Evolutionary conservation across 306 rosid species (phyloP).

Genomic region (Carpinus fangiana): DNA sequence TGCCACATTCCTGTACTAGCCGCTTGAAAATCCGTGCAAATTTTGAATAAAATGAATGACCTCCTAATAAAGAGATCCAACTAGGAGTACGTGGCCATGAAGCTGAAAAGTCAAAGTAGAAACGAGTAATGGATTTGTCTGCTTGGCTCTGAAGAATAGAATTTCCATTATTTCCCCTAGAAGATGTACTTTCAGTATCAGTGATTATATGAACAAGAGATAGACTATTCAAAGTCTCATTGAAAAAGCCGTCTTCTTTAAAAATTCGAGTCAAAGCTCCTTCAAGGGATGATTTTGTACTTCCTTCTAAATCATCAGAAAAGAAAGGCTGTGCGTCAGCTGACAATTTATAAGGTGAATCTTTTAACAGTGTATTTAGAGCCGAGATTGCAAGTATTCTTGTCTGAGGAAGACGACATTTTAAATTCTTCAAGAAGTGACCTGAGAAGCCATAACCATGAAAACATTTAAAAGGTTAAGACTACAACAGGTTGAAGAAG

Average conservation of each 20-base stretch:
- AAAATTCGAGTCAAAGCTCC: constrained; percentile 78
- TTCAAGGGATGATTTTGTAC: constrained; percentile 80
- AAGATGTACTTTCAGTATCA: constrained; percentile 65
- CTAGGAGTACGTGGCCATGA: constrained; percentile 99
- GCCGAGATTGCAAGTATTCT: constrained; percentile 97
- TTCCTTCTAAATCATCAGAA: constrained; percentile 48
- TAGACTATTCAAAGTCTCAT: constrained; percentile 86
- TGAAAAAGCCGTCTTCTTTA: constrained; percentile 90
- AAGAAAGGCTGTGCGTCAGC: constrained; percentile 41
- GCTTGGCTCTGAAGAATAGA: constrained; percentile 91
- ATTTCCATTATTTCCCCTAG: constrained; percentile 76
- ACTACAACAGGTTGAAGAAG: background rate
- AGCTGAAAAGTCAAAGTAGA: constrained; percentile 92
- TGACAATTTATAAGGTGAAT: constrained; percentile 89
- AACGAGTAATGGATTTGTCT: constrained; percentile 91
- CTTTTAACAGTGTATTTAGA: constrained; percentile 84
- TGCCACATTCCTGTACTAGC: constrained; percentile 93
- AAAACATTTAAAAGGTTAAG: constrained; percentile 20
- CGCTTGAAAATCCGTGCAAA: constrained; percentile 96
- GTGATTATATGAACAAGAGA: constrained; percentile 90
- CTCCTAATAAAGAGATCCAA: constrained; percentile 82
- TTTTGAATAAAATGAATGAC: constrained; percentile 80
- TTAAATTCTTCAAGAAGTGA: constrained; percentile 87
- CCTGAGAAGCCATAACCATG: constrained; percentile 52
- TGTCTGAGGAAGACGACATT: constrained; percentile 96